Conservation (phyloP, 2,329 filamentous ascomycete species). For the Arthrobotrys pseudoclavata region DNA sequence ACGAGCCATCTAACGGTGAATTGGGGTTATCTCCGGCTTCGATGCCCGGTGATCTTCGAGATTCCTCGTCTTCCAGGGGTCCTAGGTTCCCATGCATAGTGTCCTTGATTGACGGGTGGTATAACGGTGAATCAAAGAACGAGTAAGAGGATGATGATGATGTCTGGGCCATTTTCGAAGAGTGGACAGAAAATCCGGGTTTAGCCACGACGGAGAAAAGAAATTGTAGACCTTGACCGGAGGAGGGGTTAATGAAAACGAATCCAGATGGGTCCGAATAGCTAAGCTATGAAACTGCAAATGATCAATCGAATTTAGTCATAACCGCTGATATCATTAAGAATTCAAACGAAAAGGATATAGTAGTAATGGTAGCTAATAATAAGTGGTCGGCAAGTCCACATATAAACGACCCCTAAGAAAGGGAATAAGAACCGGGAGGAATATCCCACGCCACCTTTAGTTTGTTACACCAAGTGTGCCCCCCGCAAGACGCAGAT, state of each 20-base stretch:
- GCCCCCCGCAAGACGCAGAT: conserved; percentile 52
- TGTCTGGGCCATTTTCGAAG: conserved; percentile 51
- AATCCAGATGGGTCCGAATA: conserved; percentile 20
- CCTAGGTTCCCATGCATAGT: conserved; percentile 34
- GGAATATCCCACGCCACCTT: conserved; percentile 31
- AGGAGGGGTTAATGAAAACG: background rate
- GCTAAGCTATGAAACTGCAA: conserved; percentile 30
- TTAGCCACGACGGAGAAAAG: background rate
- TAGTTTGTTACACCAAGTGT: conserved; percentile 48
- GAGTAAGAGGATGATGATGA: conserved; percentile 58
- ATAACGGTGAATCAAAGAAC: conserved; percentile 59
- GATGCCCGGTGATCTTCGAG: conserved; percentile 43
- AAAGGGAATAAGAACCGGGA: conserved; percentile 3
- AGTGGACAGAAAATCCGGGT: background rate
- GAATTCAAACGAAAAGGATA: conserved; percentile 13
- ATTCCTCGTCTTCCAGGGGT: conserved; percentile 54
- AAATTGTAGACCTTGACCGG: conserved; percentile 15
- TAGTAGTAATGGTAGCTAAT: conserved; percentile 3
- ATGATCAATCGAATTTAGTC: conserved; percentile 38
- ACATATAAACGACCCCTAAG: conserved; percentile 14
- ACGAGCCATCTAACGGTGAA: conserved; percentile 38
- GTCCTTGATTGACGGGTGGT: conserved; percentile 58
- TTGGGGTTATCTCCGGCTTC: conserved; percentile 34
- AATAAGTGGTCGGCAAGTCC: conserved; percentile 3
- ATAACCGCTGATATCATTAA: conserved; percentile 8